Conservation (phyloP, 495 filamentous ascomycete species). For the Corynascus novoguineensis region DNA sequence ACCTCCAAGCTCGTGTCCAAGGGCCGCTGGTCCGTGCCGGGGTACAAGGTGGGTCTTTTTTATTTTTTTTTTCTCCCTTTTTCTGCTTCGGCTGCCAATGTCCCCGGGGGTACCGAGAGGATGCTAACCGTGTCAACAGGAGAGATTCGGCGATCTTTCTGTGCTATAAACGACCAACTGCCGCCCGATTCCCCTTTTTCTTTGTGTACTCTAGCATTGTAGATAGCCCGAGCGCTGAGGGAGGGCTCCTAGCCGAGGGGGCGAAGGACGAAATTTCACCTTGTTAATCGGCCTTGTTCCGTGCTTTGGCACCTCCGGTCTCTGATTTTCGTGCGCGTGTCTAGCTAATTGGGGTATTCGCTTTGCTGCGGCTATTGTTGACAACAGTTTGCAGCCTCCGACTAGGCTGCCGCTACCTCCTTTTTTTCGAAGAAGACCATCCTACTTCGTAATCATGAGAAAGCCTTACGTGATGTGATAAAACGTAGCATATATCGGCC, state of each 20-base stretch:
- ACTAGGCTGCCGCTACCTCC: no score
- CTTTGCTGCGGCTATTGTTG: no score
- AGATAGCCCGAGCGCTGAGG: conserved; percentile 39
- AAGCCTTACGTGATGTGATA: no score
- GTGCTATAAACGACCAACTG: conserved; percentile 63
- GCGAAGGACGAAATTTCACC: conserved; percentile 25
- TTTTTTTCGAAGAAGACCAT: no score
- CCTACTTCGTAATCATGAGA: no score
- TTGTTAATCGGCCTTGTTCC: conserved; percentile 7
- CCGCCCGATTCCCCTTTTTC: conserved; percentile 31
- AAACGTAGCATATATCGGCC: no score
- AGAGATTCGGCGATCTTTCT: conserved; percentile 97
- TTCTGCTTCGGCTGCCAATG: no score
- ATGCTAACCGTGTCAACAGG: conserved; percentile 47
- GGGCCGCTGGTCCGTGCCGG: conserved; percentile 94
- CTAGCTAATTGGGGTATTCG: not conserved
- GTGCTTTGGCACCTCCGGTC: no score
- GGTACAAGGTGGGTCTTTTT: conserved; percentile 78
- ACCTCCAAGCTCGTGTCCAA: conserved; percentile 87
- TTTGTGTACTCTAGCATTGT: conserved; percentile 58
- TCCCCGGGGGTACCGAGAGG: no score
- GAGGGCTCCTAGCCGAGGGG: conserved; percentile 21
- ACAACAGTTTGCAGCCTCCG: no score
- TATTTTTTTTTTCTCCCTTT: not conserved
- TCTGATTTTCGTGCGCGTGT: not conserved